Conservation (phyloP, 2,329 filamentous ascomycete species). For the Cladophialophora chaetospira region DNA sequence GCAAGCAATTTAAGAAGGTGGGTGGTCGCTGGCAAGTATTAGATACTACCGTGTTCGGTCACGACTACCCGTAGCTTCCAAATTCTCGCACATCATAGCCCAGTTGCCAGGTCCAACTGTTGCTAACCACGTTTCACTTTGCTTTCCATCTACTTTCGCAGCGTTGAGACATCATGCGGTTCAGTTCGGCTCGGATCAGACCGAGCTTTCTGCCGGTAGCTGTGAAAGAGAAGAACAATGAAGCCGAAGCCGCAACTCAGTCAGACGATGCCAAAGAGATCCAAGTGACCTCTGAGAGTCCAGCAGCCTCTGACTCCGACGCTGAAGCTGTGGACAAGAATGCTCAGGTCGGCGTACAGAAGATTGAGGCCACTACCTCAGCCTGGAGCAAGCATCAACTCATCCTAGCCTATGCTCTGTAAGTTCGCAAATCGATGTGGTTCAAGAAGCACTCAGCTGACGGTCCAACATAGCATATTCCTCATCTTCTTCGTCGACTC, state of each 20-base stretch:
- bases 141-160: neutral
- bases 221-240: neutral
- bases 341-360: conserved; percentile 41
- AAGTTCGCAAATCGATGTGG: neutral
- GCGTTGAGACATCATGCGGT: conserved; percentile 5
- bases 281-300: neutral
- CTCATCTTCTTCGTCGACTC: conserved; percentile 50
- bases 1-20: neutral
- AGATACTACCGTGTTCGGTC: no score
- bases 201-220: conserved; percentile 3
- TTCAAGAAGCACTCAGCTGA: conserved; percentile 40
- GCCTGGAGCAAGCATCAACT: conserved; percentile 40
- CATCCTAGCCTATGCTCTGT: conserved; percentile 3
- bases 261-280: neutral
- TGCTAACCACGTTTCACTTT: no score
- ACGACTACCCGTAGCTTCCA: neutral
- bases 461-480: conserved; percentile 44
- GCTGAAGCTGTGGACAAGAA: conserved; percentile 32
- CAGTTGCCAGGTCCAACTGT: no score
- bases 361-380: conserved; percentile 45
- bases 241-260: neutral
- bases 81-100: no score
- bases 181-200: conserved; percentile 3
- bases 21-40: no score
- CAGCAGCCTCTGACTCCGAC: neutral